Evolutionary conservation across 192 early-diverging fungal species (phyloP).

Genomic region (Anaeromyces robustus): DNA sequence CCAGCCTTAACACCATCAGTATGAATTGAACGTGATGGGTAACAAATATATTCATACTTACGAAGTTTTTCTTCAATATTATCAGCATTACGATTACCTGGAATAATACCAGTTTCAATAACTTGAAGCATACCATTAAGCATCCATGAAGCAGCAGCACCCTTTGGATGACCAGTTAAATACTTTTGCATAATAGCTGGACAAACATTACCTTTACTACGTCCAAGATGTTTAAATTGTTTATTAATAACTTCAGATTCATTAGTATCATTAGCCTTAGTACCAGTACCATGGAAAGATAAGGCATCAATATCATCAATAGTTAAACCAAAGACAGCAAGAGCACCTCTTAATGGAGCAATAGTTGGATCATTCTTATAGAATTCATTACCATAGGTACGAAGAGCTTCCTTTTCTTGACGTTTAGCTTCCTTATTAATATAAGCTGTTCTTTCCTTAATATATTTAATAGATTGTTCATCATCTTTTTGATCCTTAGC

Average conservation of each 20-base stretch:
- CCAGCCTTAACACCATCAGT: conserved; percentile 83
- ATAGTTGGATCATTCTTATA: conserved; percentile 54
- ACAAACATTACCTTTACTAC: conserved; percentile 60
- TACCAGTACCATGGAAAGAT: conserved; percentile 92
- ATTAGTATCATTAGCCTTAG: conserved; percentile 90
- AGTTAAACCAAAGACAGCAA: conserved; percentile 74
- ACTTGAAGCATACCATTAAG: conserved; percentile 80
- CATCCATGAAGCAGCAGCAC: conserved; percentile 93
- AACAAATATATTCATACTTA: conserved; percentile 64
- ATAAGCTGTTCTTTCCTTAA: conserved; percentile 29
- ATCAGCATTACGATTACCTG: conserved; percentile 84
- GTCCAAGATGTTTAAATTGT: conserved; percentile 74
- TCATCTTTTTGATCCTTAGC: conserved; percentile 23
- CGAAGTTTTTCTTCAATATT: conserved; percentile 61
- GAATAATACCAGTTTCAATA: conserved; percentile 69
- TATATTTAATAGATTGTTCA: conserved; percentile 12
- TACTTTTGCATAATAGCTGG: conserved; percentile 82
- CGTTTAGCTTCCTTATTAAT: conserved; percentile 44
- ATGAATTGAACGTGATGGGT: conserved; percentile 69
- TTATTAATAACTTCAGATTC: conserved; percentile 72
- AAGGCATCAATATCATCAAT: conserved; percentile 85
- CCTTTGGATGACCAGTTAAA: conserved; percentile 94
- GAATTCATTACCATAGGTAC: conserved; percentile 69
- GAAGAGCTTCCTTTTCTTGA: conserved; percentile 56
- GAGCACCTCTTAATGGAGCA: conserved; percentile 69